Base-by-base conservation (phyloP, 75 land plant species). In the Gnetum montanum region DNA sequence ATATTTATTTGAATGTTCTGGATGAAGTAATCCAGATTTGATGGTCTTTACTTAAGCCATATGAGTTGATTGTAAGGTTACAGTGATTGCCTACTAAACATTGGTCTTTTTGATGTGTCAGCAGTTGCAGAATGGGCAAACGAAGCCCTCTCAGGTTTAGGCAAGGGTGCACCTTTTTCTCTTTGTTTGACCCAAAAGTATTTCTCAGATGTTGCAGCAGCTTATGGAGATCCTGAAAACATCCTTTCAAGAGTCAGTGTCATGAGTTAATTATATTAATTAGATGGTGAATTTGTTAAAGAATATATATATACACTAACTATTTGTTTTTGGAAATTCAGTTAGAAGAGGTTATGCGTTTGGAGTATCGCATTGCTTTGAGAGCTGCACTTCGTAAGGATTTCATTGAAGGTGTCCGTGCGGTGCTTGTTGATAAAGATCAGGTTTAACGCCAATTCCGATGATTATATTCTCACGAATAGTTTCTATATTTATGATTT, bases 341-440 rank as follows among this genome's bases (percentile, higher is more conserved):
- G 98, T 66, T 93, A 50, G 78, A 44, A 58, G 96, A 80, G 1
- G 98, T 93, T 12, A 84, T 93, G 98, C 88, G 72, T 58, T 58
- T 64, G 40, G 98, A 93, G 66, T 93, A 79, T 60, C 80, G 90
- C 7, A 79, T 93, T 7, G 98, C 96, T 25, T 49, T 84, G 8
- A 70, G 90, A 35, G 73, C 77, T 41, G 57, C 86, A 23, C 55
- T 80, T 15, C 68, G 98, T 20, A 53, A 65, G 72, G 98, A 93
- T 72, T 93, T 93, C 69, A 57, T 80, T 65, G 98, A 93, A 75
- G 98, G 98, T 54, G 98, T 93, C 26, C 83, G 98, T 8, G 98
- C 98, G 51, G 96, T 93, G 28, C 71, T 93, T 46, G 72, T 89
- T 24, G 96, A 93, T 62, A 93, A 93, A 60, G 96, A 93, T 56